Conservation (phyloP, 2,329 filamentous ascomycete species). For the Helminthosporium solani region DNA sequence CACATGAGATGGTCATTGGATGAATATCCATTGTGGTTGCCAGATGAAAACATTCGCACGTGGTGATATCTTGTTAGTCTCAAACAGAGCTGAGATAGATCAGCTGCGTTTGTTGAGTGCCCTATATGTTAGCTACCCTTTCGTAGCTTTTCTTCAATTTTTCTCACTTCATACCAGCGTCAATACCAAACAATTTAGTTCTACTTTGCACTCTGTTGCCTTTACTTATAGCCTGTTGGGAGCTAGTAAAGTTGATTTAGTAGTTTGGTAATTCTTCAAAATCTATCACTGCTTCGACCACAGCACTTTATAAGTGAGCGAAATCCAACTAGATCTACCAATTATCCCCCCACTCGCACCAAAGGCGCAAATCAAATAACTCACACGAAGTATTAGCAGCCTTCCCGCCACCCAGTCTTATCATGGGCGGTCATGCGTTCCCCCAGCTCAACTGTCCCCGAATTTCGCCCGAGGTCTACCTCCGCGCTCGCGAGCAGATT, state of each 20-base stretch:
- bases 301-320: no score
- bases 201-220: not conserved
- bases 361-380: no score
- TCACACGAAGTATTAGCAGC: not conserved
- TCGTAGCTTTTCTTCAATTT: not conserved
- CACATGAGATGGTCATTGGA: no score
- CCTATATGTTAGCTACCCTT: not conserved
- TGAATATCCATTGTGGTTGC: not conserved
- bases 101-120: no score
- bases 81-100: no score
- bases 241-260: no score
- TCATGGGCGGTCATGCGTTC: conserved; percentile 31
- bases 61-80: not conserved
- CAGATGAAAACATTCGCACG: not conserved
- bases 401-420: not conserved
- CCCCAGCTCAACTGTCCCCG: conserved; percentile 24
- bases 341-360: no score
- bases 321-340: no score
- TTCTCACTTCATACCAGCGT: not conserved
- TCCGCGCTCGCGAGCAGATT: conserved; percentile 13
- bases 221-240: no score
- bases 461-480: conserved; percentile 20
- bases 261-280: no score
- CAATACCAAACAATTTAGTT: not conserved
- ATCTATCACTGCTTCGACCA: no score